These are phyloP conservation scores for Boletus barrowsii DNA, from an alignment of 768 basidiomycete genomes.

Conservation along the genomic window DNA sequence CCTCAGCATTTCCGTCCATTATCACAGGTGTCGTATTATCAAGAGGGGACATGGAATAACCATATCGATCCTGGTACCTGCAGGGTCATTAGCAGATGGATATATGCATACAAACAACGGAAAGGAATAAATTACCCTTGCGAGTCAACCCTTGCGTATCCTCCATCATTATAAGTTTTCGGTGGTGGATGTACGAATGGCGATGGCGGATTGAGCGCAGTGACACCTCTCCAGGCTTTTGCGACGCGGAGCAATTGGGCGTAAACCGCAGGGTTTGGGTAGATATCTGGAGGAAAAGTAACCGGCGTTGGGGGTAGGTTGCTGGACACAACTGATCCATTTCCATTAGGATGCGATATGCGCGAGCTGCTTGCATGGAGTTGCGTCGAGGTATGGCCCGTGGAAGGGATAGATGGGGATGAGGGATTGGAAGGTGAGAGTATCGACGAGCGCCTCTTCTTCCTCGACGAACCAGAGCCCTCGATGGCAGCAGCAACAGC, in stretches of 20 bases:
- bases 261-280: slow-evolving; percentile 38
- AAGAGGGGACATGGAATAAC: slow-evolving; percentile 28
- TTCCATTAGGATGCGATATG: slow-evolving; percentile 12
- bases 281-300: slow-evolving; percentile 33
- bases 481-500: slow-evolving; percentile 36
- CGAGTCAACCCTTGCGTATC: slow-evolving; percentile 21
- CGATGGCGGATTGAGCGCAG: slow-evolving; percentile 43
- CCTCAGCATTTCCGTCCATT: slow-evolving; percentile 27
- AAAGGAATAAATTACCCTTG: slow-evolving; percentile 28
- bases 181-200: slow-evolving; percentile 19
- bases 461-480: slow-evolving; percentile 30
- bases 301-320: slow-evolving; percentile 32
- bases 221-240: slow-evolving; percentile 63
- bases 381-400: slow-evolving; percentile 12
- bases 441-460: slow-evolving; percentile 40
- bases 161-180: slow-evolving; percentile 21
- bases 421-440: slow-evolving; percentile 25
- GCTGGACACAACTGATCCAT: not conserved
- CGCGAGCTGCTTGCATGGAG: slow-evolving; percentile 17
- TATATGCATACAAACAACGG: slow-evolving; percentile 8
- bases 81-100: slow-evolving; percentile 15
- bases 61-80: slow-evolving; percentile 28
- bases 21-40: slow-evolving; percentile 35
- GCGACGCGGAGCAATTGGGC: slow-evolving; percentile 56
- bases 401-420: slow-evolving; percentile 12